phyloP scores from a whole-genome alignment of 208 protist species.

The Phytomonas serpens region DNA sequence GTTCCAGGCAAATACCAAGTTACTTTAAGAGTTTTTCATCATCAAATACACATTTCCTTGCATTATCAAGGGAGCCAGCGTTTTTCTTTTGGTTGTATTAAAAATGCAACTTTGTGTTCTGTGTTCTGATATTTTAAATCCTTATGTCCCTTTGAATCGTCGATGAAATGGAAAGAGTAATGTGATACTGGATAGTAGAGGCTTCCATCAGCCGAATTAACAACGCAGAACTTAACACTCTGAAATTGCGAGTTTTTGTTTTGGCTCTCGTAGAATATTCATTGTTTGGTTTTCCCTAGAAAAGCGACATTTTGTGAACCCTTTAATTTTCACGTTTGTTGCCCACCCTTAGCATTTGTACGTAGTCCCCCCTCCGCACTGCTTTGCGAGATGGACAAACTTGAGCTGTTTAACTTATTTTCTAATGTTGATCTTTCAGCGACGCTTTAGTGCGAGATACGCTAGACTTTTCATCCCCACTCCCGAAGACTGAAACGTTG shows the following conservation, averaged over 20 bases:
- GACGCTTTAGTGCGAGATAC: conserved; percentile 25
- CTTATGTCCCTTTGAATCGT: not conserved
- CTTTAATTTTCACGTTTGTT: not conserved
- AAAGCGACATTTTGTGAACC: not conserved
- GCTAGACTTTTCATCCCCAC: conserved; percentile 17
- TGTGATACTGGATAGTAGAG: not conserved
- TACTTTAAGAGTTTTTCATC: not conserved
- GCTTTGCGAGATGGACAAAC: conserved; percentile 25
- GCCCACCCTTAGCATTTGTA: not conserved
- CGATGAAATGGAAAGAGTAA: not conserved
- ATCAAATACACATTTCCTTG: not conserved
- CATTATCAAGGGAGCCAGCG: not conserved
- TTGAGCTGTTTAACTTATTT: conserved; percentile 17
- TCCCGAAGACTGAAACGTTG: conserved; percentile 11
- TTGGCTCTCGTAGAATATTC: not conserved
- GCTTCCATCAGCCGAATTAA: not conserved
- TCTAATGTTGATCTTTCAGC: conserved; percentile 6
- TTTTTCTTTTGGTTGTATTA: not conserved
- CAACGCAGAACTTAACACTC: not conserved
- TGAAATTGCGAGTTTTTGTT: not conserved
- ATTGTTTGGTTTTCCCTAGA: not conserved
- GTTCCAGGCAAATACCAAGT: not conserved
- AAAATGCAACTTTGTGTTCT: not conserved
- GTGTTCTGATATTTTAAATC: not conserved
- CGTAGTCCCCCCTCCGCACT: not conserved